These are phyloP conservation scores for Apocynum venetum DNA, from an alignment of 257 asterid genomes.

Conservation along the genomic window DNA sequence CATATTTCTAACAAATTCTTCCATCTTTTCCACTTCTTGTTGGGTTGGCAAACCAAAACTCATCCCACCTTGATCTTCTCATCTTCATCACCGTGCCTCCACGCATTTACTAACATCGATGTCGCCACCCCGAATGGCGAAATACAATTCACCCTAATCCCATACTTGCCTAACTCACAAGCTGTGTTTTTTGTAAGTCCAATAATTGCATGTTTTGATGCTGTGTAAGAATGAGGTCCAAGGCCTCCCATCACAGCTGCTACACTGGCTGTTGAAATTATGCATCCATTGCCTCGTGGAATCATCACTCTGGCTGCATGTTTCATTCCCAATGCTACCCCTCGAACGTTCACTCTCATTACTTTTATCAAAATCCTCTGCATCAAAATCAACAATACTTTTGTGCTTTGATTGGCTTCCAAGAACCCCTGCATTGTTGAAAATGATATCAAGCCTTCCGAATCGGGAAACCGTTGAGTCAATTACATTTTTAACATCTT, in stretches of 20 bases:
- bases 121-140: conserved; percentile 97
- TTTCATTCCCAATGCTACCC: conserved; percentile 71
- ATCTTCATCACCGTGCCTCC: conserved; percentile 35
- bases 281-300: conserved; percentile 41
- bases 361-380: conserved; percentile 56
- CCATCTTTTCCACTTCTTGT: conserved; percentile 58
- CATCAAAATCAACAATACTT: conserved; percentile 66
- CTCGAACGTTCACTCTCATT: conserved; percentile 69
- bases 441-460: conserved; percentile 57
- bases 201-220: conserved; percentile 77
- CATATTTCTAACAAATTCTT: conserved; percentile 60
- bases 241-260: conserved; percentile 71
- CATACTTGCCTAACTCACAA: conserved; percentile 68
- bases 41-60: conserved; percentile 7
- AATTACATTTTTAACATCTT: conserved; percentile 42
- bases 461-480: conserved; percentile 35
- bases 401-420: conserved; percentile 63
- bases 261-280: conserved; percentile 72
- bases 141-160: conserved; percentile 74
- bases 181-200: conserved; percentile 75
- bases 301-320: conserved; percentile 85
- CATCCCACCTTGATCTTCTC: conserved; percentile 19
- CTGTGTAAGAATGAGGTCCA: conserved; percentile 84
- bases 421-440: conserved; percentile 79
- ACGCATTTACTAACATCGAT: conserved; percentile 67